Conservation (phyloP, 768 basidiomycete species). For the Calvatia gigantea region DNA sequence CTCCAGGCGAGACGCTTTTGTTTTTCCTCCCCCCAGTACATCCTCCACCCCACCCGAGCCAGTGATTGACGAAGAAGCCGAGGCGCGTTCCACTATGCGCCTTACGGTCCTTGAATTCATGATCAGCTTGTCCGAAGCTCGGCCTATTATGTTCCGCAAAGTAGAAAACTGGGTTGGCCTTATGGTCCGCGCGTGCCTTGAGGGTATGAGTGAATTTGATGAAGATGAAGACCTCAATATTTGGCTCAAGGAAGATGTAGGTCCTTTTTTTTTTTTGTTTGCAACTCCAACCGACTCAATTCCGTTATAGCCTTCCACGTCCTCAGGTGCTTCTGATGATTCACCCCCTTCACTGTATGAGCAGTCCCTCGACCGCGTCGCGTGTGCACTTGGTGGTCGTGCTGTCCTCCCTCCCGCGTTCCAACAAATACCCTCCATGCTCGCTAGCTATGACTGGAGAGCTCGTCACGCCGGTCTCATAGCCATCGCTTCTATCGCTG, state of each 20-base stretch:
- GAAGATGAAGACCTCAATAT: constrained; percentile 48
- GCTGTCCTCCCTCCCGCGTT: constrained; percentile 77
- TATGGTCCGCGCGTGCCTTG: constrained; percentile 72
- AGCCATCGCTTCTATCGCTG: constrained; percentile 82
- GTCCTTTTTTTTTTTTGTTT: constrained; percentile 24
- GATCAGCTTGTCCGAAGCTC: constrained; percentile 74
- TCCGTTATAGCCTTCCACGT: constrained; percentile 52
- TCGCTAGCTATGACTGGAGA: constrained; percentile 81
- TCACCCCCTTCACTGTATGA: constrained; percentile 75
- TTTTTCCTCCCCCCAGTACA: constrained; percentile 32
- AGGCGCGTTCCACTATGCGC: constrained; percentile 67
- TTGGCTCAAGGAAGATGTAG: constrained; percentile 77
- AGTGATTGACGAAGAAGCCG: constrained; percentile 45
- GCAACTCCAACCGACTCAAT: constrained; percentile 1
- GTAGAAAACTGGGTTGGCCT: constrained; percentile 69
- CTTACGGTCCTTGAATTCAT: constrained; percentile 80
- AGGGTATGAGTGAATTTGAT: constrained; percentile 78
- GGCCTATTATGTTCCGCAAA: constrained; percentile 63
- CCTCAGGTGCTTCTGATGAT: constrained; percentile 57
- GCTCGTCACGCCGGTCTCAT: constrained; percentile 82
- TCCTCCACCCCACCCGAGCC: constrained; percentile 29
- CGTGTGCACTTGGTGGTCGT: constrained; percentile 76
- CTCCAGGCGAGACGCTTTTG: constrained; percentile 34
- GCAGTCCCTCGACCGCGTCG: constrained; percentile 77
- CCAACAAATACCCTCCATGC: constrained; percentile 78